These are phyloP conservation scores for Plectosphaerella plurivora DNA, from an alignment of 2,329 filamentous ascomycete genomes.

Conservation along the genomic window DNA sequence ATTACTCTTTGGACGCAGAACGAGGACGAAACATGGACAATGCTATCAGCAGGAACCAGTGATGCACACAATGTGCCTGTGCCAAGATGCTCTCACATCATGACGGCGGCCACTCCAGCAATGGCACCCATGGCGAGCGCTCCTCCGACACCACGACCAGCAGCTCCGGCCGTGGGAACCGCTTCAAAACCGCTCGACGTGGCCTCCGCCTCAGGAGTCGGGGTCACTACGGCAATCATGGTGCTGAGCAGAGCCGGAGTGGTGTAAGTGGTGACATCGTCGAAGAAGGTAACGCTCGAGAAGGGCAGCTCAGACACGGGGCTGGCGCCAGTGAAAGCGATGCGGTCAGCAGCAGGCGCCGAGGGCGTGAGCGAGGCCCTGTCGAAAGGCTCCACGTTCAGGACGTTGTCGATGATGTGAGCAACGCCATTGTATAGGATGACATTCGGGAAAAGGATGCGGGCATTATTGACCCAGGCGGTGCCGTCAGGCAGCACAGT, in stretches of 20 bases:
- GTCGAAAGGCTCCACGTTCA: constrained; percentile 20
- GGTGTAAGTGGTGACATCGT: constrained; percentile 17
- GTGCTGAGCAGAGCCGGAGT: constrained; percentile 21
- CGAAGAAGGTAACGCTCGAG: constrained; percentile 15
- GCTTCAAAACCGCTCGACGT: neutral
- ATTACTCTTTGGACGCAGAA: too few relatives aligned
- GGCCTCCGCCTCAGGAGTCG: neutral
- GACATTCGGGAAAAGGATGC: constrained; percentile 22
- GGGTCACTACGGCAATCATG: constrained; percentile 15
- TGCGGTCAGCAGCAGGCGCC: constrained; percentile 15
- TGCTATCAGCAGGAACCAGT: too few relatives aligned
- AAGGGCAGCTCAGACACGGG: constrained; percentile 19
- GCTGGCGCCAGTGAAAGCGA: constrained; percentile 20
- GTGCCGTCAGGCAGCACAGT: constrained; percentile 22
- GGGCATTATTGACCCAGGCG: constrained; percentile 24
- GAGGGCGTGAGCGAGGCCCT: constrained; percentile 15
- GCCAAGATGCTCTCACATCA: neutral
- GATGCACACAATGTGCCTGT: too few relatives aligned
- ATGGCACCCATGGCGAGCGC: neutral
- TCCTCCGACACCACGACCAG: neutral
- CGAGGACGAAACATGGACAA: too few relatives aligned
- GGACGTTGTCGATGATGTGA: constrained; percentile 16
- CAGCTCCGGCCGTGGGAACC: neutral
- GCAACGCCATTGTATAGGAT: constrained; percentile 26
- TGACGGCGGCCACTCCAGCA: neutral